Base-by-base conservation (phyloP, 306 rosid genomes). In the Pachyrhizus erosus region DNA sequence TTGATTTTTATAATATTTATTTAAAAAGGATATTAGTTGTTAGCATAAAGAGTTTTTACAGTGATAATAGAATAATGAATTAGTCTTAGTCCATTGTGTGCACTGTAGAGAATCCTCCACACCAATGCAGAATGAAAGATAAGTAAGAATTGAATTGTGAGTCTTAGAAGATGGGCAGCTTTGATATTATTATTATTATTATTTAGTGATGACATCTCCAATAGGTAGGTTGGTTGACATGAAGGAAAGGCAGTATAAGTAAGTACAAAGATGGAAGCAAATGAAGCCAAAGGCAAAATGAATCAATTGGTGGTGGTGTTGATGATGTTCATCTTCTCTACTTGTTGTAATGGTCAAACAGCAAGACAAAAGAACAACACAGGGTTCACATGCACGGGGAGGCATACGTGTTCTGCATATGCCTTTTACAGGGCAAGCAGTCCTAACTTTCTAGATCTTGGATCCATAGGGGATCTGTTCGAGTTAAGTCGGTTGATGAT, bases 401-500 rank as follows among this genome's bases (percentile, higher is more conserved):
- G 2, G 9, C 17, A 15, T 18, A 40, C 91, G 48, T 95, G 99
- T 58, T 84, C 82, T 39, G 61, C 98, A 68, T 96, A 92, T 60
- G 96, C 86, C 71, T 90, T 82, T 76, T 96, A 93, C 91, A 60
- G 85, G 21, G 94, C 97, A 43, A 7, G 24, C 2, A 9, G 85
- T 5, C 98, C 99, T 3, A 29, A 88, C 68, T 93, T 88, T 66
- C 91, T 91, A 3, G 91, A 93, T 85, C 84, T 96, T 8, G 97
- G 86, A 23, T n/a, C 98, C 84, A 72, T 96, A 13, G 97, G 51
- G 2, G 99, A 96, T 81, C 99, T 96, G 74, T 96, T 96, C 82
- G 62, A 83, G 7, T 55, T 93, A 11, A 92, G 97, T 85, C 91
- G 98, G 33, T 88, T 83, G 68, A 71, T 79, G 84, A 92, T 96